Conservation (phyloP, 352 stramenopile species). For the Hyaloperonospora brassicae region DNA sequence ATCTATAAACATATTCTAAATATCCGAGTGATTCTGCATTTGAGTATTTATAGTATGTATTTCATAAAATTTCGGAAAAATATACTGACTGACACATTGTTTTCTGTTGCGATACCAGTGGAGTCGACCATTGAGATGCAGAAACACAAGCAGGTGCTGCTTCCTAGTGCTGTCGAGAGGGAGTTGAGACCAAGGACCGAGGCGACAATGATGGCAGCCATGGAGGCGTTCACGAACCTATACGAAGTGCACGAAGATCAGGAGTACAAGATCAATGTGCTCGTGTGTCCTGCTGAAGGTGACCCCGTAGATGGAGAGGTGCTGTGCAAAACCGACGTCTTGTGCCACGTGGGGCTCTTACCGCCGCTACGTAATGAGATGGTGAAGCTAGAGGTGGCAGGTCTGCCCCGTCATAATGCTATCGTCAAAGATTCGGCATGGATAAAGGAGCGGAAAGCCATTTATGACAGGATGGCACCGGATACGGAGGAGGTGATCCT, state of each 20-base stretch:
- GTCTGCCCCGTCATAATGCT: slow-evolving; percentile 64
- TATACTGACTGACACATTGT: no score
- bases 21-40: no score
- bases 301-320: slow-evolving; percentile 11
- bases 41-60: no score
- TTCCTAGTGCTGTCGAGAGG: slow-evolving; percentile 27
- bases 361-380: slow-evolving; percentile 42
- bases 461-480: slow-evolving; percentile 58
- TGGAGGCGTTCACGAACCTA: slow-evolving; percentile 46
- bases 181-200: slow-evolving; percentile 48
- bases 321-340: slow-evolving; percentile 40
- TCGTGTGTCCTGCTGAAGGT: slow-evolving; percentile 42
- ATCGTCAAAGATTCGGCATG: slow-evolving; percentile 65
- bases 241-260: slow-evolving; percentile 36
- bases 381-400: slow-evolving; percentile 67
- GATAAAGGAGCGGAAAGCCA: slow-evolving; percentile 62
- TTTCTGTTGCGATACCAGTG: slow-evolving; percentile 46
- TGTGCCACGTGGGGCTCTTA: slow-evolving; percentile 71
- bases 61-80: no score
- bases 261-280: slow-evolving; percentile 81
- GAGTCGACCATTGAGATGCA: slow-evolving; percentile 68
- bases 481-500: slow-evolving; percentile 67
- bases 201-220: slow-evolving; percentile 58
- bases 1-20: neutral
- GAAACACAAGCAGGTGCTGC: slow-evolving; percentile 17